A percentile compares a stretch with the other conserved stretches of the same genome.
phyloP scores from a whole-genome alignment of 306 rosid genomes.

The Vigna unguiculata region DNA sequence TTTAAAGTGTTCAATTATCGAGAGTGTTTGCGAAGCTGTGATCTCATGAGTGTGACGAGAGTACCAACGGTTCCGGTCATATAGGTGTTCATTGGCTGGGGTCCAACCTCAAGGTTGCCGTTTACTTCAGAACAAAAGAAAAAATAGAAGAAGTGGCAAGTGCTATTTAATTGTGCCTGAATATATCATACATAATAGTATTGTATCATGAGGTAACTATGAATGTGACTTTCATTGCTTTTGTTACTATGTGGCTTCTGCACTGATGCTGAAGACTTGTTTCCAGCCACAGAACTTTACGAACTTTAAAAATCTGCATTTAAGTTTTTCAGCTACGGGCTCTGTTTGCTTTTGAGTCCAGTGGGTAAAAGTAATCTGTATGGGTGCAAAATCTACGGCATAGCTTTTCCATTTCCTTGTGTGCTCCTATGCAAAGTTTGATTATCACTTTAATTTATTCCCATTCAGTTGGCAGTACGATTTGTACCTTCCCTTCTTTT shows the following conservation, averaged over 20 bases:
- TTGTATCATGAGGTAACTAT: too few relatives aligned
- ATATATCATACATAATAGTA: too few relatives aligned
- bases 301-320: not conserved
- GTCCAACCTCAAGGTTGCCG: too few relatives aligned
- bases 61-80: too few relatives aligned
- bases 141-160: too few relatives aligned
- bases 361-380: not conserved
- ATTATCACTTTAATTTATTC: not conserved
- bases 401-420: not conserved
- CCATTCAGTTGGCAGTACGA: conserved; percentile 9
- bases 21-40: not conserved
- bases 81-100: too few relatives aligned
- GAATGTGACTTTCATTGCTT: too few relatives aligned
- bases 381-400: conserved; percentile 17
- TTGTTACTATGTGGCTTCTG: too few relatives aligned
- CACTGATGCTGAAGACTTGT: not conserved
- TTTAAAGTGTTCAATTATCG: not conserved
- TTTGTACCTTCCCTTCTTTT: conserved; percentile 8
- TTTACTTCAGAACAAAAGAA: too few relatives aligned
- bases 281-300: not conserved
- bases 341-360: conserved; percentile 1
- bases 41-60: too few relatives aligned
- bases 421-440: conserved; percentile 9
- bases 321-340: conserved; percentile 6
- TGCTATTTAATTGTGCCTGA: too few relatives aligned